Conservation (phyloP, 768 basidiomycete genomes). For the Polyporus arcularius region DNA sequence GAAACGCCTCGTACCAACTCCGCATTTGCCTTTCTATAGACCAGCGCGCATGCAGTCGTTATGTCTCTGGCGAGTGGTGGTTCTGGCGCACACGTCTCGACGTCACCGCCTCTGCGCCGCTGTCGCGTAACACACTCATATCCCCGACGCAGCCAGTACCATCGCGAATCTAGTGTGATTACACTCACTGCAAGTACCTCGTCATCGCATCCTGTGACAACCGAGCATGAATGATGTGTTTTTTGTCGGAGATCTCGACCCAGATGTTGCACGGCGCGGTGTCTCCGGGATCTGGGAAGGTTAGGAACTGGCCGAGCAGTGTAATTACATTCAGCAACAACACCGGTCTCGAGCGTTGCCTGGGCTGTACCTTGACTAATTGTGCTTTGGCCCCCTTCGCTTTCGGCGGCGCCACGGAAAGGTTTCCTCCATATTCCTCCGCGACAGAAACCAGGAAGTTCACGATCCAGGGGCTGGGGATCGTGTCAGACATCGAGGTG, state of each 20-base stretch:
- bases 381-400: conserved; percentile 55
- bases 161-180: background rate
- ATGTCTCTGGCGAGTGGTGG: no score
- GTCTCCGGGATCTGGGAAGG: conserved; percentile 38
- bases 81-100: no score
- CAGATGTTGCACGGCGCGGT: conserved; percentile 50
- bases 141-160: no score
- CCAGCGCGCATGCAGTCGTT: no score
- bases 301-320: conserved; percentile 49
- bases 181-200: conserved; percentile 39
- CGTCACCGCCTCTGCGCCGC: no score
- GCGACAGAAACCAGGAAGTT: conserved; percentile 52
- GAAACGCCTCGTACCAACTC: no score
- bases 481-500: conserved; percentile 37
- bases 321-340: no score
- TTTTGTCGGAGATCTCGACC: conserved; percentile 65
- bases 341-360: background rate
- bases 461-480: conserved; percentile 56
- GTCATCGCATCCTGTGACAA: conserved; percentile 54
- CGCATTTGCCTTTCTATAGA: no score
- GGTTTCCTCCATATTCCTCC: conserved; percentile 51
- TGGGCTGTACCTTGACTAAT: conserved; percentile 48
- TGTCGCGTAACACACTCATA: no score
- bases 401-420: conserved; percentile 36
- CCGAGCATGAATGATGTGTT: conserved; percentile 49